Percentiles rank a stretch among this genome's conserved stretches.
phyloP scores from a whole-genome alignment of 2,329 filamentous ascomycete species.

The Neofusicoccum kwambonambiense region DNA sequence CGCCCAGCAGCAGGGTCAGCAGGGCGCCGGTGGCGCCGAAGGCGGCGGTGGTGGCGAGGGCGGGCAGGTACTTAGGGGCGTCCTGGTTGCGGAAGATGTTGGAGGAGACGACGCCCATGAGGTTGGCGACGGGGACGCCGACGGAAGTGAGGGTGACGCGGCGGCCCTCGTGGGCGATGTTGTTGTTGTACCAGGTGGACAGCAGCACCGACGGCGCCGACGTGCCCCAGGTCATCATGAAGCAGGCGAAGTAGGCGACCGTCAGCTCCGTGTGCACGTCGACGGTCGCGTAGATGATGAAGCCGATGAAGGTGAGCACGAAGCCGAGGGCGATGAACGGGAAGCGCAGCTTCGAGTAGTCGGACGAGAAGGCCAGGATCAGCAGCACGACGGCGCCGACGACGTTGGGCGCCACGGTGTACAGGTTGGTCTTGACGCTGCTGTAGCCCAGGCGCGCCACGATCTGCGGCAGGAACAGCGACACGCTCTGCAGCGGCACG shows the following conservation, averaged over 20 bases:
- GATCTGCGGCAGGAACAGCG: conserved; percentile 60
- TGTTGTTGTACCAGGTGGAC: conserved; percentile 76
- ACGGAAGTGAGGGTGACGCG: conserved; percentile 69
- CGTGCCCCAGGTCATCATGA: conserved; percentile 82
- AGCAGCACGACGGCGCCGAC: conserved; percentile 71
- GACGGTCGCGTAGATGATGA: conserved; percentile 75
- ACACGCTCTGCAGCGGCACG: conserved; percentile 57
- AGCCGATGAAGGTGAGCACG: conserved; percentile 70
- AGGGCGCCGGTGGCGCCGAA: conserved; percentile 62
- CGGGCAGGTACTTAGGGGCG: conserved; percentile 55
- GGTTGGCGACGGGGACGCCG: conserved; percentile 71
- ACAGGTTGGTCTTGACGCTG: conserved; percentile 71
- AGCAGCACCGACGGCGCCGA: conserved; percentile 71
- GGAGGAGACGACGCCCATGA: conserved; percentile 70
- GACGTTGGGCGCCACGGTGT: conserved; percentile 78
- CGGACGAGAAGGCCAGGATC: conserved; percentile 69
- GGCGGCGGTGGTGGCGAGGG: conserved; percentile 62
- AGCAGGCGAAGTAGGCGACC: conserved; percentile 72
- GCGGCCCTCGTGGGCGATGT: conserved; percentile 72
- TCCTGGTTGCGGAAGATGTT: conserved; percentile 43
- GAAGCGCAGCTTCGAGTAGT: conserved; percentile 64
- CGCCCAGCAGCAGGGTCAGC: conserved; percentile 56
- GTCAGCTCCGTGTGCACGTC: conserved; percentile 57
- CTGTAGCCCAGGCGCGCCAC: conserved; percentile 52
- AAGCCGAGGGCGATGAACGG: conserved; percentile 75